phyloP scores from a whole-genome alignment of 2,329 filamentous ascomycete species.

The Penicillium sp. region DNA sequence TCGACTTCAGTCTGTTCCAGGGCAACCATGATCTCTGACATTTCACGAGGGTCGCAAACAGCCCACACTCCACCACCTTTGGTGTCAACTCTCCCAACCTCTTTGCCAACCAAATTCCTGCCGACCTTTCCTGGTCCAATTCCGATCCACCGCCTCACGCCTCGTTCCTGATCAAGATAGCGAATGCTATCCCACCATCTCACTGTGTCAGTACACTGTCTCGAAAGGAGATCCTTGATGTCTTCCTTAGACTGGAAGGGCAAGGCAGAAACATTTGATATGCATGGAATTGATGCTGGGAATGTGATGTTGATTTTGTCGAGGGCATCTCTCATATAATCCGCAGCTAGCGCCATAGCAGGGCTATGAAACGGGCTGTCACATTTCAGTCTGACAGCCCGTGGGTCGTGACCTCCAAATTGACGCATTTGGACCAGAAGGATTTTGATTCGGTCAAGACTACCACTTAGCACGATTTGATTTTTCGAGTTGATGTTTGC shows the following conservation, averaged over 20 bases:
- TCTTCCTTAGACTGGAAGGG: constrained; percentile 74
- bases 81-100: constrained; percentile 78
- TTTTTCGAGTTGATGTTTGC: constrained; percentile 96
- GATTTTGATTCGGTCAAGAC: constrained; percentile 75
- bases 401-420: constrained; percentile 87
- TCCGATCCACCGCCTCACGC: constrained; percentile 82
- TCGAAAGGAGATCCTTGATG: constrained; percentile 73
- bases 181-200: constrained; percentile 92
- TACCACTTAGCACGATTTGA: constrained; percentile 91
- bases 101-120: constrained; percentile 88
- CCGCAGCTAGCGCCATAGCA: constrained; percentile 82
- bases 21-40: constrained; percentile 66
- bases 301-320: constrained; percentile 67
- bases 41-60: constrained; percentile 75
- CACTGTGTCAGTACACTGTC: constrained; percentile 88
- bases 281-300: constrained; percentile 71
- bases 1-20: constrained; percentile 62
- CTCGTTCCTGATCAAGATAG: constrained; percentile 80
- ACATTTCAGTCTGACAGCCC: constrained; percentile 81
- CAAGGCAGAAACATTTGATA: constrained; percentile 81
- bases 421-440: constrained; percentile 82
- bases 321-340: constrained; percentile 69
- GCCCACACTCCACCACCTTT: constrained; percentile 94
- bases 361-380: constrained; percentile 90
- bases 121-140: constrained; percentile 94